These are phyloP conservation scores for Pythium folliculosum DNA, from an alignment of 352 stramenopile species.

Conservation along the genomic window DNA sequence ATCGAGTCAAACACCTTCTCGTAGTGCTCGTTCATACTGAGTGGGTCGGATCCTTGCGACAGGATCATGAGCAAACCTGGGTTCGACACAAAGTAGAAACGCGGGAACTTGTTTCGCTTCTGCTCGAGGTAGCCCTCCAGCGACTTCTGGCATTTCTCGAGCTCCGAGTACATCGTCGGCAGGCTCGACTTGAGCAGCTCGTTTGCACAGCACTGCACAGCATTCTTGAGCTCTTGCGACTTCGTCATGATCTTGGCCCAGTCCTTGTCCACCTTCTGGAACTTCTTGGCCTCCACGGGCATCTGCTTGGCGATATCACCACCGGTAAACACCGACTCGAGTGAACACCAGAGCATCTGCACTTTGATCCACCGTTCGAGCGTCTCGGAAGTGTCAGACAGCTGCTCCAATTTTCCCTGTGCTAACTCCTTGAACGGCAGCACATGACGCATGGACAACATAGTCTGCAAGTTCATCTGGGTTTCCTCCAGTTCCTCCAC, in stretches of 20 bases:
- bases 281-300: conserved; percentile 98
- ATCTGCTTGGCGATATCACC: conserved; percentile 99
- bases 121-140: conserved; percentile 98
- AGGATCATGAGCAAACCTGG: conserved; percentile 97
- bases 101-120: conserved; percentile 98
- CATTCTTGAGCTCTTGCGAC: conserved; percentile 89
- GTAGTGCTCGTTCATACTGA: conserved; percentile 99
- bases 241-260: conserved; percentile 99
- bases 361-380: conserved; percentile 98
- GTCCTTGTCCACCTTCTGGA: conserved; percentile 97
- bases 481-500: conserved; percentile 98
- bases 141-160: conserved; percentile 98
- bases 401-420: conserved; percentile 92
- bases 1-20: conserved; percentile 99
- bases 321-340: conserved; percentile 98
- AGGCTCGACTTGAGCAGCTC: conserved; percentile 97
- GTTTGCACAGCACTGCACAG: conserved; percentile 94
- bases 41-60: conserved; percentile 95
- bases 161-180: conserved; percentile 96
- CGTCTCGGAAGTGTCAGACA: conserved; percentile 97
- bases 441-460: conserved; percentile 98
- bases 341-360: conserved; percentile 98
- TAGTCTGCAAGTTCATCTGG: conserved; percentile 98
- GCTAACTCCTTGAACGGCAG: conserved; percentile 96
- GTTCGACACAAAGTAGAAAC: conserved; percentile 99